Percentiles rank a stretch among this genome's conserved stretches.
phyloP scores from a whole-genome alignment of 768 basidiomycete genomes.

The Tylopilus sp. region DNA sequence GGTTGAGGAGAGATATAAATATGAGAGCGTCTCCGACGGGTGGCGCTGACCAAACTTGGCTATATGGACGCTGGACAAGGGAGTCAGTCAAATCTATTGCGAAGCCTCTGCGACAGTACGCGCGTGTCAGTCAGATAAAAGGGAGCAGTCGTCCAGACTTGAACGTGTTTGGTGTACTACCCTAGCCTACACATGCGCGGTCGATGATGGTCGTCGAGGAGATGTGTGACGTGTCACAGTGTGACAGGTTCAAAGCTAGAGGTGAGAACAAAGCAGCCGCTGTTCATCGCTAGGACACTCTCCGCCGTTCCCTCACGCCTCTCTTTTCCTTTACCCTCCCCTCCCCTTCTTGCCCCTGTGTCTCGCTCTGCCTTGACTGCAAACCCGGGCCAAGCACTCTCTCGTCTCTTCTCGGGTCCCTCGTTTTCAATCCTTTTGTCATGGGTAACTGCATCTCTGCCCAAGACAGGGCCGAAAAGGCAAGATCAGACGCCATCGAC shows the following conservation, averaged over 20 bases:
- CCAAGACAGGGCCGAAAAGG: conserved; percentile 54
- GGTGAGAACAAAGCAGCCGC: conserved; percentile 27
- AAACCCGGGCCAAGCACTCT: background rate
- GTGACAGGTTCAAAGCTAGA: conserved; percentile 17
- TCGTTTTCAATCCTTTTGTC: background rate
- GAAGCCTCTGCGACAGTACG: too few relatives aligned
- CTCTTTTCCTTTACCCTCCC: background rate
- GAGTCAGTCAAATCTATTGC: background rate
- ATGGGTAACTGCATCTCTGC: conserved; percentile 72
- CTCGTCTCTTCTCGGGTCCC: background rate
- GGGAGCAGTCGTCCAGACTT: too few relatives aligned
- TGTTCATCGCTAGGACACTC: conserved; percentile 9
- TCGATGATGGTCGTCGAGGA: too few relatives aligned
- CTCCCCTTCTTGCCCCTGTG: background rate
- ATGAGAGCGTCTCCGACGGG: background rate
- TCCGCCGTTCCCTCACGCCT: conserved; percentile 8
- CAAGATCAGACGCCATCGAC: conserved; percentile 74
- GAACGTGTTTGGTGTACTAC: too few relatives aligned
- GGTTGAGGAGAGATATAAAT: conserved; percentile 6
- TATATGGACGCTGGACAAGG: conserved; percentile 4
- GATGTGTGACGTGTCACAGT: conserved; percentile 15
- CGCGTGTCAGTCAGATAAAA: too few relatives aligned
- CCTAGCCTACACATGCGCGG: too few relatives aligned
- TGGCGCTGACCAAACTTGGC: conserved; percentile 17
- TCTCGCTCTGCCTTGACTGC: background rate